Evolutionary conservation across 2,329 filamentous ascomycete genomes (phyloP), one percentile per base, ranked within the genome.

Genomic region (Thielaviopsis ethacetica): DNA sequence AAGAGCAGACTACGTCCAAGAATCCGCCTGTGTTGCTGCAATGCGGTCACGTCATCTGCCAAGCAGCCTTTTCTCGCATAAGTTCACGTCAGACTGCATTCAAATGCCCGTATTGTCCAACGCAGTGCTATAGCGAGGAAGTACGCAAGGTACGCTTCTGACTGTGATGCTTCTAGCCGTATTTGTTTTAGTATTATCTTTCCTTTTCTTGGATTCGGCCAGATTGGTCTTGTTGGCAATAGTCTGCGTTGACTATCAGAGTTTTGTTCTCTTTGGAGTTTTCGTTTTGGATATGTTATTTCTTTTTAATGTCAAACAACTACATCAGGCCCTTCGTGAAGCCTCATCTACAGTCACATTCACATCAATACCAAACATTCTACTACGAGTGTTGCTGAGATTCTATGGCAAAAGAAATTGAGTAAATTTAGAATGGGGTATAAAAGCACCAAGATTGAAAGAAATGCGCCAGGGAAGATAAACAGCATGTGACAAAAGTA

Each of bases 1-100:
- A 97, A 70, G 93, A 96, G 68, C 93, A 98, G 71, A 90, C 87
- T 0, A 98, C 91, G 0, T 90, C 95, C 66, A 73, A 78, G 24
- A 98, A 98, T 69, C 93, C 93, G 12, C 90, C 93, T 1, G 94
- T 97, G 86, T 93, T 96, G 81, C 83, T 98, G 67, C 87, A 88
- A 0, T 98, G 93, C 67, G 91, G 93, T 5, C 93, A 98, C 72
- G 91, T 96, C 57, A 84, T 98, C 61, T 91, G 90, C 19, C 80
- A 84, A 63, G 91, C 96, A 67, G 90, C 85, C 38, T 73, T 98
- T 56, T 81, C 86, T 62, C 84, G 83, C 67, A 76, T 97, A 50
- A 84, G 84, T 58, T 95, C 94, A 71, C 85, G 85, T 0, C 79
- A 75, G 50, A 34, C 22, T 26, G 76, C 85, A 61, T 94, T 94